Evolutionary conservation across 2,329 filamentous ascomycete genomes (phyloP), one percentile per base, ranked within the genome.

Genomic region (Paecilomyces variotii): DNA sequence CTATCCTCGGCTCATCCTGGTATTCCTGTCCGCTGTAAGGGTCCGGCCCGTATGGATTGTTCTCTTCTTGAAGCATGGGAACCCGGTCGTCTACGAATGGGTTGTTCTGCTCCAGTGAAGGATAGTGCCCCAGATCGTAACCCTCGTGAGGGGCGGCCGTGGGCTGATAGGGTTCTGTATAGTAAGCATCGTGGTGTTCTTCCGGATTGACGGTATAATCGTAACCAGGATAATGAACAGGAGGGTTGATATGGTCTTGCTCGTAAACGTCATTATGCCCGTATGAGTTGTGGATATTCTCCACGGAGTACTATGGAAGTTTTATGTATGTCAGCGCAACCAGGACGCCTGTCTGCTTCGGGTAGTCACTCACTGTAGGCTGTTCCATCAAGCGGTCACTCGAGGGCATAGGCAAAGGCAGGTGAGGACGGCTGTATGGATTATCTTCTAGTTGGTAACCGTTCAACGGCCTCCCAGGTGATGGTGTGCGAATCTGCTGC

Each of bases 141-240:
- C 82, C 80, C 25, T 87, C 84, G 39, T 84, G 78, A 0, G 72
- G 72, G 0, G 71, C 70, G 3, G 81, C 80, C 9, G 83, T 78
- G 11, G 90, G 89, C 64, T 91, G 84, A 73, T 96, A 96, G 1
- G 90, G 88, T 64, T 88, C 85, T 66, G 87, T 90, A 73, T 89
- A 93, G 78, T 96, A 96, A 57, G 85, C 84, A 74, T 96, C 90
- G 70, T 94, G 90, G 68, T 96, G 91, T 59, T 87, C 86, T 72
- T 95, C 87, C 9, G 93, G 91, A 68, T 91, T 86, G 61, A 96
- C 76, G 3, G 86, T 80, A 72, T 94, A 92, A 58, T 91, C 88
- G 59, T 80, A 79, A 61, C 80, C 80, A 50, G 81, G 78, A 63
- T 84, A 82, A 61, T 80, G 73, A 53, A 73, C 73, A 2, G 62